Conservation (phyloP, 192 early-diverging fungal genomes). For the Haplosporangium gracile region DNA sequence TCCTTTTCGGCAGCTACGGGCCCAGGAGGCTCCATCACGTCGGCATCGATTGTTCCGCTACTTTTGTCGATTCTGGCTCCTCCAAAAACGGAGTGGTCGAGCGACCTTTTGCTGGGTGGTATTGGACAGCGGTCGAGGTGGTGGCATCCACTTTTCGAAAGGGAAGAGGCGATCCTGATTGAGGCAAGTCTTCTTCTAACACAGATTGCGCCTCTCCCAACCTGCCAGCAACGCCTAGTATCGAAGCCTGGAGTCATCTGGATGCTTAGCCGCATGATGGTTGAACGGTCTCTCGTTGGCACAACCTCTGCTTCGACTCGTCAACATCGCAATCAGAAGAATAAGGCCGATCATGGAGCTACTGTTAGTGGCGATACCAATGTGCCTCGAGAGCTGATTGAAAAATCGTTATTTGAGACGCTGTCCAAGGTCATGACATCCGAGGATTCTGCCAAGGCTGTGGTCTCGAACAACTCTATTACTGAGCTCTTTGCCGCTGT, state of each 20-base stretch:
- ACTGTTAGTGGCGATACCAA: neutral
- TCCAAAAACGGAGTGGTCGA: slow-evolving; percentile 20
- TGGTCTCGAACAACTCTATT: slow-evolving; percentile 44
- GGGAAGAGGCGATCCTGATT: neutral
- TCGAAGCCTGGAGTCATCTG: slow-evolving; percentile 39
- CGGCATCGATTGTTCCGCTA: slow-evolving; percentile 30
- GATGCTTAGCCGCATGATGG: slow-evolving; percentile 46
- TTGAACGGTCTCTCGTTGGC: slow-evolving; percentile 37
- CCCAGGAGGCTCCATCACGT: neutral
- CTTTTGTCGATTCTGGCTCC: slow-evolving; percentile 27
- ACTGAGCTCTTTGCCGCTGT: slow-evolving; percentile 47
- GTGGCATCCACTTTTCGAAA: slow-evolving; percentile 33
- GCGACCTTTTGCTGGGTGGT: slow-evolving; percentile 20
- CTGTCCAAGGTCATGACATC: slow-evolving; percentile 21
- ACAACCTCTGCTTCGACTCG: neutral
- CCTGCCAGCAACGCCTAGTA: slow-evolving; percentile 32
- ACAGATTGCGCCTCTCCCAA: slow-evolving; percentile 17
- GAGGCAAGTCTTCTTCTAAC: slow-evolving; percentile 24
- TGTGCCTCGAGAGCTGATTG: slow-evolving; percentile 15
- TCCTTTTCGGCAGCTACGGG: neutral
- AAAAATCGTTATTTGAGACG: slow-evolving; percentile 20
- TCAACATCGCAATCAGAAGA: neutral
- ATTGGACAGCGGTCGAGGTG: neutral
- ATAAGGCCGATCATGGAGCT: neutral
- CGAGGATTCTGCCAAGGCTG: slow-evolving; percentile 13